phyloP scores from a whole-genome alignment of 371 early-diverging fungal genomes.

The Rhizopus sp. region DNA sequence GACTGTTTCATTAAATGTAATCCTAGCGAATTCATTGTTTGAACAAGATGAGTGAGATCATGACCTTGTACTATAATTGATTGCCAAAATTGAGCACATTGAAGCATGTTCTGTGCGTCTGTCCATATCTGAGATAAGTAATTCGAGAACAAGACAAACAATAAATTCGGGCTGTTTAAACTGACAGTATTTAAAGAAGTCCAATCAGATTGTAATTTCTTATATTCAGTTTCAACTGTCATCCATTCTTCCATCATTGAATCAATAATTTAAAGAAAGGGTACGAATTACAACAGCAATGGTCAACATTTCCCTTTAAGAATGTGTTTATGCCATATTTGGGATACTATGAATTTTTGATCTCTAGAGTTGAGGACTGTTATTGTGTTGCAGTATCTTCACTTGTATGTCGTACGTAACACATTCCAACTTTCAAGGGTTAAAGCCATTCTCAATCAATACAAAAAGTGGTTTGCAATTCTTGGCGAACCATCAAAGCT shows the following conservation, averaged over 20 bases:
- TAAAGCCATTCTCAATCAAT: no score
- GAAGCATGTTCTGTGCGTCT: conserved; percentile 14
- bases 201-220: conserved; percentile 9
- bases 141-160: conserved; percentile 8
- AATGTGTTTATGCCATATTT: no score
- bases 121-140: conserved; percentile 19
- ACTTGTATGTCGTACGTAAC: no score
- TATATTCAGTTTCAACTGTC: conserved; percentile 7
- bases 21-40: conserved; percentile 12
- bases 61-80: background rate
- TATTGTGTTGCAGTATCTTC: no score
- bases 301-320: no score
- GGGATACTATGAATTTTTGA: no score
- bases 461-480: no score
- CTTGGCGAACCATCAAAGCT: no score
- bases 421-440: no score
- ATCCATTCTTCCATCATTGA: background rate
- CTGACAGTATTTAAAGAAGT: background rate
- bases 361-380: no score
- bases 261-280: background rate
- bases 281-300: background rate
- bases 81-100: conserved; percentile 10
- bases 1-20: conserved; percentile 17
- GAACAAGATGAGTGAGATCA: background rate
- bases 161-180: background rate